A percentile compares a stretch with the other conserved stretches of the same genome.
Evolutionary conservation across 2,329 filamentous ascomycete species (phyloP).

Genomic region (Epicoccum nigrum): DNA sequence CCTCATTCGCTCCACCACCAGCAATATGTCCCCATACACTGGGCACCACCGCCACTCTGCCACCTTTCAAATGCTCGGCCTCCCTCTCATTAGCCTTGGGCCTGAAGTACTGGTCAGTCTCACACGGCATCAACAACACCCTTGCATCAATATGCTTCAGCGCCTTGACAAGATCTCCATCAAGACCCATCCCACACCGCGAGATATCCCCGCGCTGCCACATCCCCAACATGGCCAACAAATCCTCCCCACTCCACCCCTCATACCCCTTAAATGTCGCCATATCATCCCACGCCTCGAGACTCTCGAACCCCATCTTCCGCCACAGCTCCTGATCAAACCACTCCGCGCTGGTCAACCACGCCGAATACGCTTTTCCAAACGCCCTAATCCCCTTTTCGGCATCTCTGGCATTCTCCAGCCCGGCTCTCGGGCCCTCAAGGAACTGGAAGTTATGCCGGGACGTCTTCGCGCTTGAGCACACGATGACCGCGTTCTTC

Average conservation of each 20-base stretch:
- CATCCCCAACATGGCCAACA: slow-evolving; percentile 48
- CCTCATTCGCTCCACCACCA: slow-evolving; percentile 45
- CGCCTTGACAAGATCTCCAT: slow-evolving; percentile 42
- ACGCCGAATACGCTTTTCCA: slow-evolving; percentile 48
- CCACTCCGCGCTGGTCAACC: slow-evolving; percentile 51
- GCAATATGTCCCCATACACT: slow-evolving; percentile 52
- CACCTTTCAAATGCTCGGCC: slow-evolving; percentile 42
- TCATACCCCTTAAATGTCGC: slow-evolving; percentile 25
- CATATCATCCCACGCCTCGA: slow-evolving; percentile 38
- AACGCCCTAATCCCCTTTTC: slow-evolving; percentile 43
- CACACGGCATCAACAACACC: slow-evolving; percentile 49
- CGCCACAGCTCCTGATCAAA: slow-evolving; percentile 49
- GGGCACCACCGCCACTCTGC: slow-evolving; percentile 40
- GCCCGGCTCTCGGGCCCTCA: slow-evolving; percentile 59
- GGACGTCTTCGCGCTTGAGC: slow-evolving; percentile 58
- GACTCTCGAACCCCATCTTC: slow-evolving; percentile 34
- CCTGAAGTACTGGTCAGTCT: slow-evolving; percentile 52
- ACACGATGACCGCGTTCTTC: slow-evolving; percentile 54
- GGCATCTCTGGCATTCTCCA: slow-evolving; percentile 53
- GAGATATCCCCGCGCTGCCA: slow-evolving; percentile 52
- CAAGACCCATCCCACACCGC: slow-evolving; percentile 29
- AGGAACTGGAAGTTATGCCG: slow-evolving; percentile 62
- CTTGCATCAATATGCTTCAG: slow-evolving; percentile 46
- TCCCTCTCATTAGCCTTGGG: slow-evolving; percentile 49
- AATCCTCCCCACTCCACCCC: slow-evolving; percentile 46